These are phyloP conservation scores for Lipomyces sp. DNA, from an alignment of 805 yeast genomes.

Conservation along the genomic window DNA sequence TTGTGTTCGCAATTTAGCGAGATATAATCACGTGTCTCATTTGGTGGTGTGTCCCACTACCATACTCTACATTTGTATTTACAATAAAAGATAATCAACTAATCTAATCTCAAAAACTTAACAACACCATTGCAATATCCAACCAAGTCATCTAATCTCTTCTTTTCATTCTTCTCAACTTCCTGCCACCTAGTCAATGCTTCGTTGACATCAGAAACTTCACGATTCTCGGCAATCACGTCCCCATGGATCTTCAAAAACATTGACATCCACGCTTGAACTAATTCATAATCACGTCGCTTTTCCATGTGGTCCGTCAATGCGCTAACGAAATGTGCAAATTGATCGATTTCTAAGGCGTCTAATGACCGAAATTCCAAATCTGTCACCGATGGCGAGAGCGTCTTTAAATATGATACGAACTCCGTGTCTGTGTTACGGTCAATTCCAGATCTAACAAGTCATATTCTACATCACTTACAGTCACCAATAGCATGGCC, in stretches of 20 bases:
- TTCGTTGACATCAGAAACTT: constrained; percentile 46
- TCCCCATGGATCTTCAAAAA: constrained; percentile 83
- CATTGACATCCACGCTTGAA: constrained; percentile 79
- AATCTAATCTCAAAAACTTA: constrained; percentile 48
- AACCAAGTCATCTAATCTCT: constrained; percentile 63
- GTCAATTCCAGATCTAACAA: neutral
- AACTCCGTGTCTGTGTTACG: constrained; percentile 47
- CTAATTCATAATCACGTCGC: constrained; percentile 72
- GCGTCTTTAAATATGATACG: constrained; percentile 57
- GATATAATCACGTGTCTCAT: too few relatives aligned
- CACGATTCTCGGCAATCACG: constrained; percentile 51
- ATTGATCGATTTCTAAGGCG: constrained; percentile 61
- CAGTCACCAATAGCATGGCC: constrained; percentile 52
- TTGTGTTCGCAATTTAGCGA: too few relatives aligned
- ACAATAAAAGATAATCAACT: constrained; percentile 1
- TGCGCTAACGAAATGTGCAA: constrained; percentile 69
- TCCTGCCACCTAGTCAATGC: constrained; percentile 58
- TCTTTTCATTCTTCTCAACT: constrained; percentile 49
- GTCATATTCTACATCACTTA: constrained; percentile 23
- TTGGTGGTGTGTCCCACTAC: too few relatives aligned
- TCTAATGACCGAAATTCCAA: constrained; percentile 83
- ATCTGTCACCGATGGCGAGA: constrained; percentile 81
- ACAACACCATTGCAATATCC: constrained; percentile 80
- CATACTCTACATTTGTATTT: neutral
- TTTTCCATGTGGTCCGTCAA: constrained; percentile 60